Percentiles rank a stretch among this genome's conserved stretches.
Evolutionary conservation across 192 early-diverging fungal genomes (phyloP).

Genomic region (Piromyces finnis): DNA sequence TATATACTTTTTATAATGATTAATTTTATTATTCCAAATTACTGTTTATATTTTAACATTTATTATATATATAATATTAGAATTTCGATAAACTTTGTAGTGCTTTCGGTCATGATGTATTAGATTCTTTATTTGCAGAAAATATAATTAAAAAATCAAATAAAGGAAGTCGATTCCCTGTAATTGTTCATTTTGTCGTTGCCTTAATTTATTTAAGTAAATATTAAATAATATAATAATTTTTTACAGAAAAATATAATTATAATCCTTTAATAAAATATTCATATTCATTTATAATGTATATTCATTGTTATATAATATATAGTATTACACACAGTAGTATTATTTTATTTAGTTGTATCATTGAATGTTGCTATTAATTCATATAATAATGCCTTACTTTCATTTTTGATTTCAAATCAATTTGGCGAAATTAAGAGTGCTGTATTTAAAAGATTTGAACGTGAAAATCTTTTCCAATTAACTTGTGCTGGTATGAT

Average conservation of each 20-base stretch:
- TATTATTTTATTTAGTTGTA: constrained; percentile 88
- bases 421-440: constrained; percentile 99
- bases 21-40: too few species aligned
- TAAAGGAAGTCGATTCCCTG: constrained; percentile 10
- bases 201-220: constrained; percentile 68
- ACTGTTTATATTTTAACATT: too few species aligned
- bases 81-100: constrained; percentile 84
- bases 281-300: too few species aligned
- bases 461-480: constrained; percentile 93
- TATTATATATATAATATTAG: too few species aligned
- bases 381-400: constrained; percentile 80
- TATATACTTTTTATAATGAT: too few species aligned
- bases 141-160: constrained; percentile 3
- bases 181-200: constrained; percentile 42
- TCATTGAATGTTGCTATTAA: constrained; percentile 93
- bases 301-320: too few species aligned
- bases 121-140: constrained; percentile 69
- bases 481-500: constrained; percentile 68
- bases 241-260: too few species aligned
- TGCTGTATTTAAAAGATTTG: constrained; percentile 91
- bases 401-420: constrained; percentile 85
- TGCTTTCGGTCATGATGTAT: constrained; percentile 83
- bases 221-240: too few species aligned
- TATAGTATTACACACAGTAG: constrained; percentile 63
- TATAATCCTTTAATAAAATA: too few species aligned